Evolutionary conservation across 2,329 filamentous ascomycete species (phyloP), one percentile per base, ranked within the genome.

Genomic region (Penicillium sp.): DNA sequence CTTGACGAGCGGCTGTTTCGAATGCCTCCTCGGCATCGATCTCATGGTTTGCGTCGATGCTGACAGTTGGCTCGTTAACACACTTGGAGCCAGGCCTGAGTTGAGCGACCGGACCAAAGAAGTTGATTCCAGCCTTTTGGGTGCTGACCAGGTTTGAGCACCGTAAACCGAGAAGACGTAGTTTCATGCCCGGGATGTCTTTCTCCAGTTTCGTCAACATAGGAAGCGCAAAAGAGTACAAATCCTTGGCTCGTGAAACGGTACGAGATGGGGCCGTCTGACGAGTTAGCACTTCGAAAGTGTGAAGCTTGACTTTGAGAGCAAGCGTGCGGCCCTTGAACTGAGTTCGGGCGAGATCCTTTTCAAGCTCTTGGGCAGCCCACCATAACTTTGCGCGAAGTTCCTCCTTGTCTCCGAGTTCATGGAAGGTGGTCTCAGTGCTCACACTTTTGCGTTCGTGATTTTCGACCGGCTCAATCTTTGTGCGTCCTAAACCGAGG

Each of bases 391-490:
- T 95, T 14, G 87, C 85, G 18, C 88, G 82, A 3, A 97, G 77
- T 54, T 87, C 83, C 0, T 75, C 72, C 13, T 87, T 83, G 49
- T 88, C 86, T 2, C 83, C 84, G 66, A 96, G 85, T 45, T 97
- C 92, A 38, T 83, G 79, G 65, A 99, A 99, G 0, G 93, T 97
- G 57, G 88, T 89, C 72, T 99, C 94, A 0, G 92, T 97, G 16
- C 94, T 93, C 1, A 97, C 89, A 60, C 90, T 95, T 71, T 97
- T 97, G 14, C 94, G 84, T 69, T 96, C 91, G 61, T 92, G 91
- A 53, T 93, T 91, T 64, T 95, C 92, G 0, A 89, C 89, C 0
- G 92, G 93, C 55, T 93, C 88, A 4, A 97, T 83, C 40, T 83
- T 84, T 0, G 93, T 97, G 31, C 92, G 82, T 1, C 94, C 94